A percentile compares a stretch with the other conserved stretches of the same genome.
Evolutionary conservation across 768 basidiomycete species (phyloP).

Genomic region (Macrolepiota fuliginosa): DNA sequence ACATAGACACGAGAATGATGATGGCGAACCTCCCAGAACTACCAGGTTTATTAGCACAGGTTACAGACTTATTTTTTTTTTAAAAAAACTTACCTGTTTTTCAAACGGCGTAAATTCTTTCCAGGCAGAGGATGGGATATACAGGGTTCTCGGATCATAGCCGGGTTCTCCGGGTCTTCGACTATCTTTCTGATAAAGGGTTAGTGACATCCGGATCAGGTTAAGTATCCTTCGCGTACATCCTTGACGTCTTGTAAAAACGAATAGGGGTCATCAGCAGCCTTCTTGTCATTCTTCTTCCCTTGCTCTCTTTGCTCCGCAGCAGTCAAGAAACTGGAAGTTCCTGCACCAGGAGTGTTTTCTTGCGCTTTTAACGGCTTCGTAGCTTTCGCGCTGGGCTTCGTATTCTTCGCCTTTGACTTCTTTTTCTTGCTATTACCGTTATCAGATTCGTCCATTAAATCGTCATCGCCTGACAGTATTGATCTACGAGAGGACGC

Average conservation of each 20-base stretch:
- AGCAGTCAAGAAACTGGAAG: slow-evolving; percentile 67
- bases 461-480: slow-evolving; percentile 39
- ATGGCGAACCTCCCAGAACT: slow-evolving; percentile 73
- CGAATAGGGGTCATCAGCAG: slow-evolving; percentile 69
- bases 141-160: slow-evolving; percentile 89
- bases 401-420: slow-evolving; percentile 34
- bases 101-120: slow-evolving; percentile 91
- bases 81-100: slow-evolving; percentile 56
- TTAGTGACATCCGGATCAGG: background rate
- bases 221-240: slow-evolving; percentile 37
- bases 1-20: background rate
- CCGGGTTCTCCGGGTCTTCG: slow-evolving; percentile 73
- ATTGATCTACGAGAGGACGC: slow-evolving; percentile 43
- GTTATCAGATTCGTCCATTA: slow-evolving; percentile 26
- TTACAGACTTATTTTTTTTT: background rate
- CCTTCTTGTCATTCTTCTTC: slow-evolving; percentile 82
- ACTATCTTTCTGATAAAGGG: slow-evolving; percentile 66
- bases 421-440: slow-evolving; percentile 28
- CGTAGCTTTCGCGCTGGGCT: slow-evolving; percentile 20
- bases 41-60: slow-evolving; percentile 6
- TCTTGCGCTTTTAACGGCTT: slow-evolving; percentile 18
- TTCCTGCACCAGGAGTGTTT: slow-evolving; percentile 23
- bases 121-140: slow-evolving; percentile 78
- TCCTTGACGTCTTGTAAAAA: slow-evolving; percentile 76
- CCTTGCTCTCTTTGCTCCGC: slow-evolving; percentile 76